Percentiles rank a stretch among this genome's conserved stretches.
Conservation (phyloP, 2,329 filamentous ascomycete genomes). For the Sporothrix curviconia region DNA sequence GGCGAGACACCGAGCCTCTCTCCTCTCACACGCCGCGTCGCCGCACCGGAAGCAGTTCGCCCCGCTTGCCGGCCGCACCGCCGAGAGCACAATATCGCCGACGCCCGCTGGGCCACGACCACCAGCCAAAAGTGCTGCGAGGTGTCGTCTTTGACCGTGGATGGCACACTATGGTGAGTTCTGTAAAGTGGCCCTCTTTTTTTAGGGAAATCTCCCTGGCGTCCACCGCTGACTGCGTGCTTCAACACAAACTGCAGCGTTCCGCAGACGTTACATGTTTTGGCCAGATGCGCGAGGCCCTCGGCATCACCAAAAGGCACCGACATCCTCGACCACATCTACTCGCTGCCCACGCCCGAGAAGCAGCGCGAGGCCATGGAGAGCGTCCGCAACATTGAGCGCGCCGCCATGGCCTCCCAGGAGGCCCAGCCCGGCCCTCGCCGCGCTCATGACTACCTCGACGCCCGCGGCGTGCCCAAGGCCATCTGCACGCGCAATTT, state of each 20-base stretch:
- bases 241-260: conserved; percentile 44
- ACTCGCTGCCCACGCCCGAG: conserved; percentile 57
- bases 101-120: neutral
- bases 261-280: conserved; percentile 98
- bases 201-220: no score
- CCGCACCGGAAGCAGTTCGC: conserved; percentile 44
- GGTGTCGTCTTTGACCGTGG: conserved; percentile 84
- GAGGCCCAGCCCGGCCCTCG: conserved; percentile 74
- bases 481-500: conserved; percentile 95
- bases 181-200: neutral
- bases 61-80: conserved; percentile 39
- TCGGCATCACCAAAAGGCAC: conserved; percentile 63
- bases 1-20: no score
- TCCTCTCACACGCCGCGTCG: conserved; percentile 16
- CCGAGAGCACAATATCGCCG: conserved; percentile 20
- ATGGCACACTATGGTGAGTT: conserved; percentile 79
- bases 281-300: conserved; percentile 67
- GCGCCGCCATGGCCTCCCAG: conserved; percentile 71
- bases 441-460: conserved; percentile 76
- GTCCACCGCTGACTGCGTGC: no score
- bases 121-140: conserved; percentile 33
- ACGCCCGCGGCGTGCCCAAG: conserved; percentile 59
- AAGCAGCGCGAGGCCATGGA: conserved; percentile 59
- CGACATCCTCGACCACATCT: conserved; percentile 89
- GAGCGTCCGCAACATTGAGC: conserved; percentile 73